These are phyloP conservation scores for Perkinsus olseni DNA, from an alignment of 169 alveolate genomes.

Conservation along the genomic window DNA sequence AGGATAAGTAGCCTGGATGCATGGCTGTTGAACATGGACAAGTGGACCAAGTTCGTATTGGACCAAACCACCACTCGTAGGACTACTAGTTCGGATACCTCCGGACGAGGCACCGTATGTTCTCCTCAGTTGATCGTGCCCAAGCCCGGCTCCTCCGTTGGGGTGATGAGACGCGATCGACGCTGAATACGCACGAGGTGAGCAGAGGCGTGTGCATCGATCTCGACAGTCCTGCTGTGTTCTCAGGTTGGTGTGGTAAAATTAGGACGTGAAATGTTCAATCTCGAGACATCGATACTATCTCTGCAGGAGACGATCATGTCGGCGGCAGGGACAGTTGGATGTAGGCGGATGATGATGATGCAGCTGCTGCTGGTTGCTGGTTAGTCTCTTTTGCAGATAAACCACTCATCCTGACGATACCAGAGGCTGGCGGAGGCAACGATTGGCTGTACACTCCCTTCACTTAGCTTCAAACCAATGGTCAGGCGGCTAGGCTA, in stretches of 20 bases:
- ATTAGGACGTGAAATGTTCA: neutral
- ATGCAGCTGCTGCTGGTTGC: neutral
- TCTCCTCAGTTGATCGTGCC: neutral
- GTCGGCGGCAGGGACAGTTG: neutral
- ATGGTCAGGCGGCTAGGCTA: neutral
- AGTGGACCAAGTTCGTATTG: neutral
- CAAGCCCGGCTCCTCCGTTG: neutral
- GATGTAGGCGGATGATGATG: neutral
- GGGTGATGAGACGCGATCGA: neutral
- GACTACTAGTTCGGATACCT: neutral
- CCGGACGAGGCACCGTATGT: neutral
- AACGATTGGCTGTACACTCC: neutral
- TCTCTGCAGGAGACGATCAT: neutral
- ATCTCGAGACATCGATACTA: neutral
- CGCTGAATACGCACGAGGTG: neutral
- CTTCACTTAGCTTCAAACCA: neutral
- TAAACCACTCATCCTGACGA: neutral
- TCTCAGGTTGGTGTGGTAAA: neutral
- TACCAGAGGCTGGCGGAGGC: neutral
- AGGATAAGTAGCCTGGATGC: neutral
- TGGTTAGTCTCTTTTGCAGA: neutral
- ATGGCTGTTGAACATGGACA: neutral
- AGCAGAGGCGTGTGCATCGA: neutral
- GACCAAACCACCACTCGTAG: neutral
- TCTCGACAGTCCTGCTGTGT: neutral